These are phyloP conservation scores for Chytriomyces confervae DNA, from an alignment of 192 early-diverging fungal genomes.

Conservation along the genomic window DNA sequence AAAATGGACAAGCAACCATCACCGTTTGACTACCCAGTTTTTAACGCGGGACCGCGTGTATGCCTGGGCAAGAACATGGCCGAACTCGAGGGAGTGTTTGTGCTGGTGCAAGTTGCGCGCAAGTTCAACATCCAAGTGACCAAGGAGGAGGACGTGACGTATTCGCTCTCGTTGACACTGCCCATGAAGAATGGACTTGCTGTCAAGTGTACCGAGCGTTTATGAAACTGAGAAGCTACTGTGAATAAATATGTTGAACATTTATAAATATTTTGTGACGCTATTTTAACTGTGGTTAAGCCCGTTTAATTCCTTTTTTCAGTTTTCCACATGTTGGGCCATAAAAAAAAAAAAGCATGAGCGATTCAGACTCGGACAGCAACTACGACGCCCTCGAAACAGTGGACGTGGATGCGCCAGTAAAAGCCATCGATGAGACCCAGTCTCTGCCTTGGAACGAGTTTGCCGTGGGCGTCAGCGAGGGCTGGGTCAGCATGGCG, in stretches of 20 bases:
- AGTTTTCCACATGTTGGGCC: background rate
- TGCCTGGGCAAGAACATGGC: conserved; percentile 48
- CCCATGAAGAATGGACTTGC: conserved; percentile 24
- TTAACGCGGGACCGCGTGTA: conserved; percentile 39
- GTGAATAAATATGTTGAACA: background rate
- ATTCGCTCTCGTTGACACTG: conserved; percentile 26
- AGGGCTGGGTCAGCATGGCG: background rate
- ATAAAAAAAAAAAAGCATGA: background rate
- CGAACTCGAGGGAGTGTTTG: conserved; percentile 42
- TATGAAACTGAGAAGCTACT: background rate
- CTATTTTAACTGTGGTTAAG: background rate
- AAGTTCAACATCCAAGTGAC: conserved; percentile 32
- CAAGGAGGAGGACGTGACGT: conserved; percentile 18
- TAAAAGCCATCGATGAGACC: background rate
- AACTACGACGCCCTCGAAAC: background rate
- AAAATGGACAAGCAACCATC: conserved; percentile 27
- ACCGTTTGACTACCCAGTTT: conserved; percentile 40
- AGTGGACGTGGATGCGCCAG: background rate
- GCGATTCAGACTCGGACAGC: background rate
- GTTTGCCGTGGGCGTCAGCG: background rate
- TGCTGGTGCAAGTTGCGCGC: conserved; percentile 20
- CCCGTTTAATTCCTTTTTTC: background rate
- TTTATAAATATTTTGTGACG: background rate
- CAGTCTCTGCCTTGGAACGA: background rate
- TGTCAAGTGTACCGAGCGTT: conserved; percentile 1